Conservation (phyloP, 148 eudicot species). For the Pouteria glomerata region DNA sequence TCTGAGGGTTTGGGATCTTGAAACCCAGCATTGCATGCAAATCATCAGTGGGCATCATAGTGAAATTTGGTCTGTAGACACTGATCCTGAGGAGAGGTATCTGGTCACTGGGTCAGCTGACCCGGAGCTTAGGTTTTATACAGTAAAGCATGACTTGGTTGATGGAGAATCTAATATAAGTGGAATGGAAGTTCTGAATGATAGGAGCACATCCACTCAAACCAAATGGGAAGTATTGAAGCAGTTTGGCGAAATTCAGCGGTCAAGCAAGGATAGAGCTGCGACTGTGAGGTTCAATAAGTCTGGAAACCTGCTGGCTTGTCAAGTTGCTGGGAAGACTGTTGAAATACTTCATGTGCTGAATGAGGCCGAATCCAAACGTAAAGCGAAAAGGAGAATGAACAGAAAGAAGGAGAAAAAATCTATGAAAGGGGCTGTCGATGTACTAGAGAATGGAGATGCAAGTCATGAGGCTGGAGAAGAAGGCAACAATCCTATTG, state of each 20-base stretch:
- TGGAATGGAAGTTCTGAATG: slow-evolving; percentile 26
- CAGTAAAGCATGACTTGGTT: slow-evolving; percentile 42
- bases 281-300: slow-evolving; percentile 68
- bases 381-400: slow-evolving; percentile 84
- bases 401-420: slow-evolving; percentile 81
- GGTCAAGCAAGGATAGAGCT: slow-evolving; percentile 86
- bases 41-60: slow-evolving; percentile 92
- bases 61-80: slow-evolving; percentile 92
- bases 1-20: slow-evolving; percentile 95
- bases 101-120: slow-evolving; percentile 90
- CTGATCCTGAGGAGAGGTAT: slow-evolving; percentile 74
- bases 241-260: slow-evolving; percentile 78
- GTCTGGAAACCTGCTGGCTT: slow-evolving; percentile 77
- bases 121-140: slow-evolving; percentile 76
- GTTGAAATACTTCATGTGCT: slow-evolving; percentile 79
- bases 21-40: slow-evolving; percentile 92
- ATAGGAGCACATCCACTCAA: slow-evolving; percentile 19
- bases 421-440: slow-evolving; percentile 40
- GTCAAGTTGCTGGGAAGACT: slow-evolving; percentile 88
- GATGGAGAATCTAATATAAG: slow-evolving; percentile 27
- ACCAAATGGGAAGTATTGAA: slow-evolving; percentile 82
- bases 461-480: slow-evolving; percentile 28
- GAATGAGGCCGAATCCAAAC: slow-evolving; percentile 80
- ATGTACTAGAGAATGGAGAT: slow-evolving; percentile 40
- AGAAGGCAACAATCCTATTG: slow-evolving; percentile 26